Evolutionary conservation across 139 green algal species (phyloP).

Genomic region (Chlorokybus atmophyticus): DNA sequence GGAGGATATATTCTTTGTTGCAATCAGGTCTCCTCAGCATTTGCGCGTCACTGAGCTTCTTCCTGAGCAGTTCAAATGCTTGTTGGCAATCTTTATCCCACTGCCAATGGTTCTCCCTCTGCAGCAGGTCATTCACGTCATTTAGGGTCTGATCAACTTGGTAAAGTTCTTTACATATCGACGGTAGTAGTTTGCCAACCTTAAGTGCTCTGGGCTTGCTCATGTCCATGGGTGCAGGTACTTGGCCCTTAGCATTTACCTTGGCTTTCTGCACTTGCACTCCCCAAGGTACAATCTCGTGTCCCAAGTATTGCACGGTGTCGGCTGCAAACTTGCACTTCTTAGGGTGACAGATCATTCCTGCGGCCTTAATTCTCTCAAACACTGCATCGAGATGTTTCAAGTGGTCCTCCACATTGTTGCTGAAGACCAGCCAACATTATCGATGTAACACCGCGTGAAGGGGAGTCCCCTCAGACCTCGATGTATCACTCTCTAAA

Average conservation of each 20-base stretch:
- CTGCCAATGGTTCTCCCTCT: conserved; percentile 7
- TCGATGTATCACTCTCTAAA: conserved; percentile 1
- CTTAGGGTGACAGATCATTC: not conserved
- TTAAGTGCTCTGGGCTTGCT: conserved; percentile 5
- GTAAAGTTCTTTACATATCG: conserved; percentile 28
- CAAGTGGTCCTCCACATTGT: not conserved
- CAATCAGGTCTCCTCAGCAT: conserved; percentile 1
- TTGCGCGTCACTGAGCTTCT: not conserved
- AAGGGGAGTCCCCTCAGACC: not conserved
- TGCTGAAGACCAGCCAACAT: conserved; percentile 1
- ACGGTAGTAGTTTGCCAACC: conserved; percentile 37
- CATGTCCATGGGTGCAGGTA: not conserved
- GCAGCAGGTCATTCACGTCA: conserved; percentile 19
- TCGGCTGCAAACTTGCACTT: not conserved
- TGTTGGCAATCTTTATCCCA: conserved; percentile 14
- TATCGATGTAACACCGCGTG: not conserved
- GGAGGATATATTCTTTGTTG: not conserved
- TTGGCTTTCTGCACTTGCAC: not conserved
- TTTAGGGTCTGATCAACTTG: conserved; percentile 8
- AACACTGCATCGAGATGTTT: not conserved
- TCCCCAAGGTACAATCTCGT: not conserved
- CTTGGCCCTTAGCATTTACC: not conserved
- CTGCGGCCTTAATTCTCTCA: not conserved
- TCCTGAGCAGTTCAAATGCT: conserved; percentile 7
- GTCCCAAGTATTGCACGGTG: not conserved